Percentiles rank a stretch among this genome's conserved stretches.
phyloP scores from a whole-genome alignment of 148 eudicot species.

The Bassia scoparia region DNA sequence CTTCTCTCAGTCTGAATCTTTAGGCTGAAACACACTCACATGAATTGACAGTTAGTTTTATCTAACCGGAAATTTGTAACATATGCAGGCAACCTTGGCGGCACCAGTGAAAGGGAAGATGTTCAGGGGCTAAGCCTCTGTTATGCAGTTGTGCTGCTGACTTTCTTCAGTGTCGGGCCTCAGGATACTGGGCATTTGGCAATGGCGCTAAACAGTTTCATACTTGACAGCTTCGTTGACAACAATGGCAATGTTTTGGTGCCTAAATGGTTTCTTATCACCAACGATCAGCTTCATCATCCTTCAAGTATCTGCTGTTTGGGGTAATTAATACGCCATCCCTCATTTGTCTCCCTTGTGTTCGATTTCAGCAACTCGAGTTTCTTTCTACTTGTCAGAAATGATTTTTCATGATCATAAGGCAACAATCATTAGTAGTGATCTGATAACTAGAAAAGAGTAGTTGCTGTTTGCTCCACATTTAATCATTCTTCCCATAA shows the following conservation, averaged over 20 bases:
- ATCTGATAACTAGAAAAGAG: too few relatives aligned
- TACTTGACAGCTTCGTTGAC: conserved; percentile 52
- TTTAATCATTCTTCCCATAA: not conserved
- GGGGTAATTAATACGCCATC: too few relatives aligned
- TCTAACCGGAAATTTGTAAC: not conserved
- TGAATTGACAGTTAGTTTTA: not conserved
- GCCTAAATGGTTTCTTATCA: conserved; percentile 57
- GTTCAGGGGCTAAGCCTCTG: conserved; percentile 67
- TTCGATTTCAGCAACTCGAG: not conserved
- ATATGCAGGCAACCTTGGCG: conserved; percentile 63
- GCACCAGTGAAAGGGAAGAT: conserved; percentile 79
- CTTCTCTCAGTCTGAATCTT: not conserved
- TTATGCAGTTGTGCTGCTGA: conserved; percentile 47
- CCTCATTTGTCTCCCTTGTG: not conserved
- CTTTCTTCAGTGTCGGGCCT: conserved; percentile 60
- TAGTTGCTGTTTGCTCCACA: too few relatives aligned
- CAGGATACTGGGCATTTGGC: conserved; percentile 87
- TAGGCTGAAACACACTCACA: not conserved
- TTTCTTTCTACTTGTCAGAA: too few relatives aligned
- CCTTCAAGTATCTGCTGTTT: too few relatives aligned
- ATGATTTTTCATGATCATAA: too few relatives aligned
- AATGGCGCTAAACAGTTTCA: conserved; percentile 41
- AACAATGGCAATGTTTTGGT: conserved; percentile 38
- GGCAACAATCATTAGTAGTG: too few relatives aligned
- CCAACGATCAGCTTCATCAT: conserved; percentile 52